A percentile compares a stretch with the other conserved stretches of the same genome.
phyloP scores from a whole-genome alignment of 352 stramenopile genomes.

The Peronospora belbahrii region DNA sequence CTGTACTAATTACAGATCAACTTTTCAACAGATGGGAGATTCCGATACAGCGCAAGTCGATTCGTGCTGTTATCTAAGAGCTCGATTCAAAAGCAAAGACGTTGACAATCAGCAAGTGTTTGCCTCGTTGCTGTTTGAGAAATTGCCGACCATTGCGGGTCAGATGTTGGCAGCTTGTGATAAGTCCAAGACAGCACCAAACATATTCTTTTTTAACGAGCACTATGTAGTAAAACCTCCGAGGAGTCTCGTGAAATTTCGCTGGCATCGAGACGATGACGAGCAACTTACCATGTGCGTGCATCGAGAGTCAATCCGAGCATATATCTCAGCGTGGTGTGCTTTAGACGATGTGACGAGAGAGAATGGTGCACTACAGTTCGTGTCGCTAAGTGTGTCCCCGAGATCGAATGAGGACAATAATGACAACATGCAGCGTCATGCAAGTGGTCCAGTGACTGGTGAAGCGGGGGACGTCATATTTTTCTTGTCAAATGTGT shows the following conservation, averaged over 20 bases:
- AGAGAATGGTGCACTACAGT: conserved; percentile 48
- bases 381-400: conserved; percentile 29
- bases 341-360: conserved; percentile 48
- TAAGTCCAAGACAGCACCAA: background rate
- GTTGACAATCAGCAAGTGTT: conserved; percentile 9
- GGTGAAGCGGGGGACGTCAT: conserved; percentile 36
- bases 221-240: conserved; percentile 73
- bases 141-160: conserved; percentile 23
- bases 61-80: conserved; percentile 19
- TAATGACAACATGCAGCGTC: conserved; percentile 1
- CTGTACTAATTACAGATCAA: background rate
- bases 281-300: conserved; percentile 72
- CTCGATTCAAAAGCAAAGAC: conserved; percentile 15
- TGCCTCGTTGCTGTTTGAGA: conserved; percentile 33
- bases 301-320: conserved; percentile 33
- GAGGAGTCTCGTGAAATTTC: conserved; percentile 46
- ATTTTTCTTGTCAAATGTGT: conserved; percentile 68
- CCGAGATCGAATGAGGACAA: background rate
- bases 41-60: conserved; percentile 22
- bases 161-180: conserved; percentile 11
- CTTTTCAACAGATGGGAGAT: conserved; percentile 31
- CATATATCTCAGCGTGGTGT: conserved; percentile 65
- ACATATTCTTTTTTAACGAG: conserved; percentile 67
- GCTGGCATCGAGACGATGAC: conserved; percentile 69
- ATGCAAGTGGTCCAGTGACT: conserved; percentile 27